These are phyloP conservation scores for Trifolium fragiferum DNA, from an alignment of 306 rosid species.

Conservation along the genomic window DNA sequence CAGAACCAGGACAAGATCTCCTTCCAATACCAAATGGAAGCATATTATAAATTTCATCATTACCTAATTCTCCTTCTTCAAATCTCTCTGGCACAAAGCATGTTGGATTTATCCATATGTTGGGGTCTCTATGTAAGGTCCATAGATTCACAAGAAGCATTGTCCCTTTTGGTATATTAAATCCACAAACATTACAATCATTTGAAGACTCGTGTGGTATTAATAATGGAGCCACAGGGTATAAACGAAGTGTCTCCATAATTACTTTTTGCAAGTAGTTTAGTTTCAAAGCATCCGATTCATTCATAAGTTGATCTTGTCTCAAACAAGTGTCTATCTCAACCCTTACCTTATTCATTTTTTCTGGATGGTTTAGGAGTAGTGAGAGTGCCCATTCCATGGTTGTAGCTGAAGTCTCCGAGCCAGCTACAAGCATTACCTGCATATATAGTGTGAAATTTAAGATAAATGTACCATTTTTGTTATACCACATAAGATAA, in stretches of 20 bases:
- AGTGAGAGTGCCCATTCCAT: constrained; percentile 60
- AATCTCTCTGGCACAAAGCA: constrained; percentile 56
- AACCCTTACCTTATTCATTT: constrained; percentile 23
- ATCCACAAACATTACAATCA: constrained; percentile 50
- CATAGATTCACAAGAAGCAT: constrained; percentile 50
- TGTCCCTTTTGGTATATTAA: constrained; percentile 50
- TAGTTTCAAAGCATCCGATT: constrained; percentile 12
- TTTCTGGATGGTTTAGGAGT: constrained; percentile 54
- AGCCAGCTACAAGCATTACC: constrained; percentile 46
- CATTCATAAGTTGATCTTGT: constrained; percentile 24
- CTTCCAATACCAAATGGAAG: constrained; percentile 62
- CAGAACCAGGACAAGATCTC: constrained; percentile 55
- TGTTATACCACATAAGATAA: too few relatives aligned
- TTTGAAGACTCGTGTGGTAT: constrained; percentile 49
- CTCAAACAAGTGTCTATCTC: constrained; percentile 46
- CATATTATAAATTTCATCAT: constrained; percentile 21
- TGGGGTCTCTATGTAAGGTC: constrained; percentile 52
- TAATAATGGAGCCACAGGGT: constrained; percentile 45
- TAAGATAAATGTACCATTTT: too few relatives aligned
- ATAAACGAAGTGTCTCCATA: constrained; percentile 52
- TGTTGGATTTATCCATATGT: constrained; percentile 45
- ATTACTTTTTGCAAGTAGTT: constrained; percentile 44
- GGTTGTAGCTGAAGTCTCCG: constrained; percentile 50
- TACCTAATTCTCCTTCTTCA: background rate
- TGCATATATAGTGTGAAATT: background rate